Conservation (phyloP, 176 grass and related monocot species). For the Musa itinerans region DNA sequence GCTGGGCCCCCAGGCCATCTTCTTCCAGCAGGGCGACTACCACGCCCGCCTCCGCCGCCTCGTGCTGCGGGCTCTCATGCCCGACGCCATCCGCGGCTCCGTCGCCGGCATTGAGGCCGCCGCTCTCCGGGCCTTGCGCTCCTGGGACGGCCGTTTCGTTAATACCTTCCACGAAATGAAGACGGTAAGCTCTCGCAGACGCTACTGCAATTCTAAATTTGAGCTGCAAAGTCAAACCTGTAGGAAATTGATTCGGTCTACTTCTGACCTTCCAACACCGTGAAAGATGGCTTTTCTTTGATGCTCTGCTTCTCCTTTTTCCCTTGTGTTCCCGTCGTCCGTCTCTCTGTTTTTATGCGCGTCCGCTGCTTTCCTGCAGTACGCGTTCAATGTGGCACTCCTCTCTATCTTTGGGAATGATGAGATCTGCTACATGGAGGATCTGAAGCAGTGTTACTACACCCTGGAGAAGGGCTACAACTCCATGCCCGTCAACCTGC, state of each 20-base stretch:
- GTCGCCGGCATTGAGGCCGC: constrained; percentile 60
- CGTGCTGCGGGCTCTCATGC: constrained; percentile 78
- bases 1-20: constrained; percentile 83
- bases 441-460: constrained; percentile 92
- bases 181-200: constrained; percentile 34
- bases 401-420: constrained; percentile 89
- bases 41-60: constrained; percentile 75
- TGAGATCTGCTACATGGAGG: constrained; percentile 76
- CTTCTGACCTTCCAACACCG: too few relatives aligned
- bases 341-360: not conserved
- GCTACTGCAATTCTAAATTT: too few relatives aligned
- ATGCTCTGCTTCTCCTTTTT: too few relatives aligned
- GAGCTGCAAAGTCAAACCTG: too few relatives aligned
- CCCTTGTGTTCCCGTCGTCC: not conserved
- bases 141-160: constrained; percentile 52
- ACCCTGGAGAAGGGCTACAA: constrained; percentile 96
- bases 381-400: constrained; percentile 90
- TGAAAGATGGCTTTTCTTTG: too few relatives aligned
- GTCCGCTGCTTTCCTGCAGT: constrained; percentile 32
- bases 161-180: constrained; percentile 99
- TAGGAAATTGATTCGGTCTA: not conserved
- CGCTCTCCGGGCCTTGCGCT: constrained; percentile 40
- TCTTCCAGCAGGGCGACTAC: constrained; percentile 94
- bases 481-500: constrained; percentile 95
- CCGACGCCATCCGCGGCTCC: constrained; percentile 57